A percentile compares a stretch with the other conserved stretches of the same genome.
These are phyloP conservation scores for Fusarium haematococcum DNA, from an alignment of 2,329 filamentous ascomycete species.

Conservation along the genomic window DNA sequence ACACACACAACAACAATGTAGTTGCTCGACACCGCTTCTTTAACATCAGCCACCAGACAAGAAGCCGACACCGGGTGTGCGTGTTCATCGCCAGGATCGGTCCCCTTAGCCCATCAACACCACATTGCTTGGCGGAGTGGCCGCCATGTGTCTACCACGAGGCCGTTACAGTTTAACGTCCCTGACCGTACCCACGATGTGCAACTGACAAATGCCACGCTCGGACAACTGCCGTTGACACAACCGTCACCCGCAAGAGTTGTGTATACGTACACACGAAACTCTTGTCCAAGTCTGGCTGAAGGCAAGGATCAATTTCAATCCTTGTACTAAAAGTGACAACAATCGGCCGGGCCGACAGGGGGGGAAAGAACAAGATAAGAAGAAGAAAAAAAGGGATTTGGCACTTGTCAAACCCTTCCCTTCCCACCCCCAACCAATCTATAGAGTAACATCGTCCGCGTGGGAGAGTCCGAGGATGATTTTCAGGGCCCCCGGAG, in stretches of 20 bases:
- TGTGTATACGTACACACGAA: not conserved
- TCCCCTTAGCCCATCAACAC: not conserved
- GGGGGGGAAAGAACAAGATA: constrained; percentile 12
- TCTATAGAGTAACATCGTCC: constrained; percentile 31
- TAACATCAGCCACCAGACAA: not conserved
- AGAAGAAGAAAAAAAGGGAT: constrained; percentile 20
- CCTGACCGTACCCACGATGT: not conserved
- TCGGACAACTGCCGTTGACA: not conserved
- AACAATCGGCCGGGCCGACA: constrained; percentile 20
- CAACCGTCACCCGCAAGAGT: not conserved
- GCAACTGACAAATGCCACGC: not conserved
- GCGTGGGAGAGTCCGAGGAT: constrained; percentile 11
- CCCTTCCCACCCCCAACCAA: not conserved
- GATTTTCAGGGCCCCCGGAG: constrained; percentile 3
- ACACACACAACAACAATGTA: not conserved
- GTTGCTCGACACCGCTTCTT: not conserved
- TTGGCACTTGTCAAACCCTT: constrained; percentile 21
- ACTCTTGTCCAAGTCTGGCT: not conserved
- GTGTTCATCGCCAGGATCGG: not conserved
- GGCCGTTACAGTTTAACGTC: not conserved
- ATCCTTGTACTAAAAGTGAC: not conserved
- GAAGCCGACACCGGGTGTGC: not conserved
- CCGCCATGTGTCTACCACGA: not conserved
- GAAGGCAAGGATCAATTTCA: not conserved
- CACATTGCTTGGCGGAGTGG: not conserved